These are phyloP conservation scores for Pisolithus albus DNA, from an alignment of 768 basidiomycete genomes.

Conservation along the genomic window DNA sequence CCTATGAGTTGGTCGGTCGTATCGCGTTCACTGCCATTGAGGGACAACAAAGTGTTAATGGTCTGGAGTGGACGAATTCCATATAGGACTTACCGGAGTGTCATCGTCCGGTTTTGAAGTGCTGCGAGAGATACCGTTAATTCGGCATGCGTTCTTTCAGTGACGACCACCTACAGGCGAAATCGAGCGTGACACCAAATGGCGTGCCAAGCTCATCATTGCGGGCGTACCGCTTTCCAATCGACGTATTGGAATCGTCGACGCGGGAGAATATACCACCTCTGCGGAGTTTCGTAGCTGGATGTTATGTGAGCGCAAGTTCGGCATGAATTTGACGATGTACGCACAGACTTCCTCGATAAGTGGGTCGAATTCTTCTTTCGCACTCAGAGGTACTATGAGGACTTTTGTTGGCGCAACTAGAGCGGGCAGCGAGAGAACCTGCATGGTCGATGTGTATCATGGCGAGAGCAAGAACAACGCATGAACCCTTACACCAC, in stretches of 20 bases:
- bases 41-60: neutral
- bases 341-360: conserved; percentile 86
- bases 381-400: conserved; percentile 88
- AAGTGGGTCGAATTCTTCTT: conserved; percentile 76
- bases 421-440: conserved; percentile 81
- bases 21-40: conserved; percentile 71
- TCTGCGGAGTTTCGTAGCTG: conserved; percentile 81
- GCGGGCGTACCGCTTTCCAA: conserved; percentile 94
- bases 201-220: conserved; percentile 99
- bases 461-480: neutral
- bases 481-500: conserved; percentile 57
- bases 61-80: neutral
- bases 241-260: conserved; percentile 91
- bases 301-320: conserved; percentile 5
- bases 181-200: conserved; percentile 93
- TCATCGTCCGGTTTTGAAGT: conserved; percentile 87
- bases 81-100: conserved; percentile 63
- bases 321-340: neutral
- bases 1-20: conserved; percentile 92
- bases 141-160: neutral
- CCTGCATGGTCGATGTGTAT: conserved; percentile 36
- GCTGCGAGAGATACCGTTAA: conserved; percentile 40
- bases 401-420: conserved; percentile 96
- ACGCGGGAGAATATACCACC: conserved; percentile 90
- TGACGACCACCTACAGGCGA: conserved; percentile 58